Evolutionary conservation across 495 filamentous ascomycete genomes (phyloP).

Genomic region (Penicillium samsonianum): DNA sequence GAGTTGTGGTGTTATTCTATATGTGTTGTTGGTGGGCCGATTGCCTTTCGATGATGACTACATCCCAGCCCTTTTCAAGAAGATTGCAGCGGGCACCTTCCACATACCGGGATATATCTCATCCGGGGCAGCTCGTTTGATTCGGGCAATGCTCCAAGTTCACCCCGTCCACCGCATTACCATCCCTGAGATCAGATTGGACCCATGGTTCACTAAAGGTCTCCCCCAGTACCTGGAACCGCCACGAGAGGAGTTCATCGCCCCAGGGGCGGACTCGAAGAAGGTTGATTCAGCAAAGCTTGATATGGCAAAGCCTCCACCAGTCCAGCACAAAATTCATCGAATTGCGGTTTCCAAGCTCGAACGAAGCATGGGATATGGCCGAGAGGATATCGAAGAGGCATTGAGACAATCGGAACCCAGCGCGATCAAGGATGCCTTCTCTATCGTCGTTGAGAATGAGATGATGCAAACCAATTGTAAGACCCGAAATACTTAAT

Average conservation of each 20-base stretch:
- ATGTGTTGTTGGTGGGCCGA: constrained; percentile 87
- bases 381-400: constrained; percentile 90
- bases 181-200: constrained; percentile 88
- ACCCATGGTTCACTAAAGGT: constrained; percentile 91
- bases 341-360: constrained; percentile 90
- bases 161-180: constrained; percentile 93
- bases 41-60: constrained; percentile 98
- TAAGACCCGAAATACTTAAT: constrained; percentile 38
- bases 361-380: constrained; percentile 96
- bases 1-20: constrained; percentile 98
- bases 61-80: constrained; percentile 82
- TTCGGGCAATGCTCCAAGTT: constrained; percentile 90
- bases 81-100: constrained; percentile 88
- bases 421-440: constrained; percentile 97
- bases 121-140: constrained; percentile 78
- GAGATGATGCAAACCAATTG: constrained; percentile 95
- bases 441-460: constrained; percentile 96
- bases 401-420: constrained; percentile 88
- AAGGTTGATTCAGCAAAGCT: constrained; percentile 80
- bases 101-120: constrained; percentile 85
- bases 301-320: constrained; percentile 71
- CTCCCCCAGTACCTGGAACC: constrained; percentile 82
- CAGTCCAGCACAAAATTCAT: constrained; percentile 85
- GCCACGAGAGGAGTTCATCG: constrained; percentile 89
- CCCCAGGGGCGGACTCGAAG: constrained; percentile 88